These are phyloP conservation scores for Vitellaria paradoxa DNA, from an alignment of 179 eudicot species.

Conservation along the genomic window DNA sequence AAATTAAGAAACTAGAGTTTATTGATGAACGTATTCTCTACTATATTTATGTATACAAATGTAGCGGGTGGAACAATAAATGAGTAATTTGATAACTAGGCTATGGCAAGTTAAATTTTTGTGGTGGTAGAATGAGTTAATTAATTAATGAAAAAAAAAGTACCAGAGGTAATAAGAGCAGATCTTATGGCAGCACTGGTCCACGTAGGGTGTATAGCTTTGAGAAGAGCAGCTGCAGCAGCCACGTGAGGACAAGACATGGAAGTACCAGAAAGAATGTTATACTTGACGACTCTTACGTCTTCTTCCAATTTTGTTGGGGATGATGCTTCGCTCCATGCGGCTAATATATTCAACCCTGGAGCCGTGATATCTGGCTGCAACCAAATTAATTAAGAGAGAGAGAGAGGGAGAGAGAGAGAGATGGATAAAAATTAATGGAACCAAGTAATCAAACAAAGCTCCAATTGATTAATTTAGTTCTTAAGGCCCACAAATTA, in stretches of 20 bases:
- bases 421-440: too few relatives aligned
- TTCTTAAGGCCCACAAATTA: too few relatives aligned
- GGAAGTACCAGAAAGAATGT: slow-evolving; percentile 83
- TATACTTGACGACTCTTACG: slow-evolving; percentile 58
- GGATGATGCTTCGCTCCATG: slow-evolving; percentile 77
- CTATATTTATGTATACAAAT: too few relatives aligned
- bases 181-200: slow-evolving; percentile 90
- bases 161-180: slow-evolving; percentile 88
- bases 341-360: slow-evolving; percentile 84
- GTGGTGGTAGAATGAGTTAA: neutral
- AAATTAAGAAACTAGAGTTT: too few relatives aligned
- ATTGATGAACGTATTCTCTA: too few relatives aligned
- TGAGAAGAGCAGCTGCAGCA: slow-evolving; percentile 83
- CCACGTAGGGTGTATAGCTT: slow-evolving; percentile 88
- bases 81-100: too few relatives aligned
- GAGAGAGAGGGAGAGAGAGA: too few relatives aligned
- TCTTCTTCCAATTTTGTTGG: slow-evolving; percentile 63
- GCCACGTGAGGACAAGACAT: slow-evolving; percentile 97
- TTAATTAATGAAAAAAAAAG: neutral
- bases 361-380: slow-evolving; percentile 99
- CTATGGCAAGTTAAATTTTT: too few relatives aligned
- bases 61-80: too few relatives aligned
- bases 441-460: too few relatives aligned
- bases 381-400: neutral
- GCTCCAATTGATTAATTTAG: too few relatives aligned